These are phyloP conservation scores for Hyaloscypha bicolor DNA, from an alignment of 495 filamentous ascomycete species.

Conservation along the genomic window DNA sequence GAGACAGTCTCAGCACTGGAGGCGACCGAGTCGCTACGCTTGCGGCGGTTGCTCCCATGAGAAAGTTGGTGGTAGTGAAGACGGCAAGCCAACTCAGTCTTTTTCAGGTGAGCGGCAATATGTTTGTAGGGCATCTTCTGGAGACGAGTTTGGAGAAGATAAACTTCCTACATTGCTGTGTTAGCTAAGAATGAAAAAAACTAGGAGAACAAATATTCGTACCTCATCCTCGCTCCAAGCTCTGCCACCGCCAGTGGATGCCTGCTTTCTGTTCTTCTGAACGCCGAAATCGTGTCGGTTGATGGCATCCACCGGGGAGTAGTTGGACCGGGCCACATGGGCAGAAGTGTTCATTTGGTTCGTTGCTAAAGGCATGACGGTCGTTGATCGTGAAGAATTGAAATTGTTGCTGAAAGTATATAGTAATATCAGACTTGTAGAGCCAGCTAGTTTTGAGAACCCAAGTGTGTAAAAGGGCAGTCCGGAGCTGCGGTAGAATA, in stretches of 20 bases:
- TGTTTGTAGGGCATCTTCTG: conserved; percentile 91
- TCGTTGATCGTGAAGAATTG: conserved; percentile 29
- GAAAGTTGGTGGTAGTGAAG: conserved; percentile 84
- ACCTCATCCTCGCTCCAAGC: conserved; percentile 83
- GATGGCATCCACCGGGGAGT: conserved; percentile 42
- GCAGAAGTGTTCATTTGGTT: conserved; percentile 48
- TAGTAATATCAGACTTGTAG: conserved; percentile 21
- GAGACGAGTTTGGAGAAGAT: conserved; percentile 78
- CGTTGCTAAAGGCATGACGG: conserved; percentile 39
- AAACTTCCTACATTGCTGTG: conserved; percentile 66
- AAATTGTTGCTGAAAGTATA: conserved; percentile 18
- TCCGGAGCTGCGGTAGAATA: conserved; percentile 29
- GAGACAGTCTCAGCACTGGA: conserved; percentile 46
- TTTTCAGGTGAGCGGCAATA: conserved; percentile 79
- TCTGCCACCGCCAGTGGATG: conserved; percentile 70
- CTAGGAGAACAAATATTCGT: conserved; percentile 32
- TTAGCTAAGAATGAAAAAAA: conserved; percentile 13
- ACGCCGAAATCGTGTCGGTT: conserved; percentile 56
- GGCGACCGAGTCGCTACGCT: conserved; percentile 64
- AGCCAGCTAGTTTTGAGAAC: conserved; percentile 34
- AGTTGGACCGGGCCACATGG: conserved; percentile 43
- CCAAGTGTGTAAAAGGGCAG: conserved; percentile 27
- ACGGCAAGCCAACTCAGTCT: conserved; percentile 83
- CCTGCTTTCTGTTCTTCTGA: conserved; percentile 62
- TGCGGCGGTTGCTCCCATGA: conserved; percentile 75